Conservation (phyloP, 2,329 filamentous ascomycete species). For the Blastomyces emzantsi region DNA sequence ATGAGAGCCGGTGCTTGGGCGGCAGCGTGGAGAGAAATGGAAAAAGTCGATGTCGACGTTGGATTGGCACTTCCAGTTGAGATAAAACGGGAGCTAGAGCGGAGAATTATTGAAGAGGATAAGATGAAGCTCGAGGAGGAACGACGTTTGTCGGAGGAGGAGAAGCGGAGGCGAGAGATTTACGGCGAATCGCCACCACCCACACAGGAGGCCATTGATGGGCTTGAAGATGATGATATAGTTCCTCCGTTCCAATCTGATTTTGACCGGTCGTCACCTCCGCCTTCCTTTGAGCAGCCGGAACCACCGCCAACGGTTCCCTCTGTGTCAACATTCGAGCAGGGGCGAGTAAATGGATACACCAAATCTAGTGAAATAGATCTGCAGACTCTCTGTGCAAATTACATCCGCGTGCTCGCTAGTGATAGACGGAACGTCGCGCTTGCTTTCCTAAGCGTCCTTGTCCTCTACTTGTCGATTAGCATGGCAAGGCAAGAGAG, state of each 20-base stretch:
- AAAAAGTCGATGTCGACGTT: slow-evolving; percentile 92
- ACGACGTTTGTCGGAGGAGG: slow-evolving; percentile 15
- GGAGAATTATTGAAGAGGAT: slow-evolving; percentile 35
- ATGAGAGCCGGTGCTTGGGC: slow-evolving; percentile 89
- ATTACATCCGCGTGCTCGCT: slow-evolving; percentile 45
- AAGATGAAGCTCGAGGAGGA: slow-evolving; percentile 19
- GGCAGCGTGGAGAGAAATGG: slow-evolving; percentile 96
- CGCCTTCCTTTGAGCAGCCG: slow-evolving; percentile 10
- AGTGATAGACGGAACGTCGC: slow-evolving; percentile 47
- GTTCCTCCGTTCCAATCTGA: not conserved
- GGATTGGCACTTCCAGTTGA: slow-evolving; percentile 56
- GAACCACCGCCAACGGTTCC: not conserved
- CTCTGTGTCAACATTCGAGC: not conserved
- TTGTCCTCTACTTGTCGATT: slow-evolving; percentile 37
- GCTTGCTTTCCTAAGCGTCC: slow-evolving; percentile 38
- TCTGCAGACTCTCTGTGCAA: slow-evolving; percentile 43
- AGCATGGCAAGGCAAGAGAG: not conserved
- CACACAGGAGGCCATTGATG: slow-evolving; percentile 21
- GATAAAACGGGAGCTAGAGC: slow-evolving; percentile 43
- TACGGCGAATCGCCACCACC: slow-evolving; percentile 16
- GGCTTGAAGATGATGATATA: slow-evolving; percentile 12
- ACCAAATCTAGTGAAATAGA: slow-evolving; percentile 31
- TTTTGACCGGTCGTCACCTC: slow-evolving; percentile 5
- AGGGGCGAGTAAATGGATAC: not conserved
- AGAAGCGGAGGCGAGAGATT: slow-evolving; percentile 15